Base-by-base conservation (phyloP, 192 early-diverging fungal species). In the Glomus cerebriforme region DNA sequence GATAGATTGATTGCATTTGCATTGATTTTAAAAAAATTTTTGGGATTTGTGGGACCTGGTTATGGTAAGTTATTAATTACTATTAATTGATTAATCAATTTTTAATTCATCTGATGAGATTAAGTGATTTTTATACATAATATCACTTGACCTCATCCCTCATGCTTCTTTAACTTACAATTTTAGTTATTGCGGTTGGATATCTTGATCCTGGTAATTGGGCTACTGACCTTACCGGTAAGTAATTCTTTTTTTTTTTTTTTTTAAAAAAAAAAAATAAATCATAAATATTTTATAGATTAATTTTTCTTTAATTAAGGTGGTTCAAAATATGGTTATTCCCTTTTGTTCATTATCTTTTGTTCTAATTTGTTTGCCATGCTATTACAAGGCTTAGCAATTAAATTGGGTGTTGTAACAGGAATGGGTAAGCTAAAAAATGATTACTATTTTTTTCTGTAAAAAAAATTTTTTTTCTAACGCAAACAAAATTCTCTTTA, bases 181-280 rank as follows among this genome's bases (percentile, higher is more conserved):
- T 34, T 37, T 32, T 70, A 86, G 85, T 86, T 24, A 79, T 87
- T n/a, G 85, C 84, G n/a, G 89, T 92, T 9, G 91, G 91, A 26
- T 93, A 90, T 84, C 80, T 92, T 80, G 94, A 96, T 86, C 94
- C 94, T 45, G 94, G 94, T 58, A 95, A 95, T 85, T 95, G 94
- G 94, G 94, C 94, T 2, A 93, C 92, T 7, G 93, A 94, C 82
- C 85, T 93, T 19, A 84, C 89, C 39, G 88, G 85, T 83, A 54
- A 86, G 59, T 17, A 68, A 37, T 22, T 75, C 6, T 17, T 17
- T 7, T 9, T 27, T 12, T 2, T 62, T 31, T 32, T 12, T 31
- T 27, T 0, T 13, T 17, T 22, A n/a, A n/a, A n/a, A n/a, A n/a
- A n/a, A n/a, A n/a, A n/a, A n/a, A n/a, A n/a, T n/a, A n/a, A n/a